Base-by-base conservation (phyloP, 768 basidiomycete species). In the Boletus rufocinnamomeus region DNA sequence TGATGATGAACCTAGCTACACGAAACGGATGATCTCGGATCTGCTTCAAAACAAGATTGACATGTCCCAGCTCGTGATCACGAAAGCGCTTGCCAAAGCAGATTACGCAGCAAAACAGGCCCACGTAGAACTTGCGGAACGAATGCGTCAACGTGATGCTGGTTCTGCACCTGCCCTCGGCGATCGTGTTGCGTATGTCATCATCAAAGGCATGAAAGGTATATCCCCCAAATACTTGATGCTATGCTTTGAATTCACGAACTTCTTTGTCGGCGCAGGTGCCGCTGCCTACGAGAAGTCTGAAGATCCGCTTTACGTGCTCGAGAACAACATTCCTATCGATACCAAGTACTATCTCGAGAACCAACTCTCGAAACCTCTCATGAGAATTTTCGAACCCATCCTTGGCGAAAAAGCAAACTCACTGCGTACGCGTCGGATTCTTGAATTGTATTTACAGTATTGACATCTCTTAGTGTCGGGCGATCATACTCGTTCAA, bases 1-100 rank as follows among this genome's bases (percentile, higher is more conserved):
- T 74, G 35, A 73, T 21, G 0, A 34, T 30, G 28, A n/a, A 58
- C 59, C 43, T 62, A 96, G 95, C 28, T 98, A 98, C 69, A 87
- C 89, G 57, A 98, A 99, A 73, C 91, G 90, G 63, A 88, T 85
- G 44, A 98, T 98, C 60, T 84, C 95, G 0, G 95, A 98, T 67
- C 80, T 99, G 2, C 76, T 99, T 30, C 96, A 97, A 71, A 98
- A 98, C 75, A 96, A 90, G 75, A 80, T 99, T 49, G 97, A 99
- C 72, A 96, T 99, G 93, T 98, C 96, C 9, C 97, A 98, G 70
- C 82, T 99, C 23, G 97, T 99, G 69, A 99, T 99, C 66, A 98
- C 97, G 16, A 99, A 99, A 69, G 97, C 96, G 0, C 80, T 98
- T 19, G 80, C 96, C 1, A 99, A 98, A 76, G 79, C 85, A 38